Evolutionary conservation across 352 stramenopile species (phyloP).

Genomic region (Globisporangium cystogenes): DNA sequence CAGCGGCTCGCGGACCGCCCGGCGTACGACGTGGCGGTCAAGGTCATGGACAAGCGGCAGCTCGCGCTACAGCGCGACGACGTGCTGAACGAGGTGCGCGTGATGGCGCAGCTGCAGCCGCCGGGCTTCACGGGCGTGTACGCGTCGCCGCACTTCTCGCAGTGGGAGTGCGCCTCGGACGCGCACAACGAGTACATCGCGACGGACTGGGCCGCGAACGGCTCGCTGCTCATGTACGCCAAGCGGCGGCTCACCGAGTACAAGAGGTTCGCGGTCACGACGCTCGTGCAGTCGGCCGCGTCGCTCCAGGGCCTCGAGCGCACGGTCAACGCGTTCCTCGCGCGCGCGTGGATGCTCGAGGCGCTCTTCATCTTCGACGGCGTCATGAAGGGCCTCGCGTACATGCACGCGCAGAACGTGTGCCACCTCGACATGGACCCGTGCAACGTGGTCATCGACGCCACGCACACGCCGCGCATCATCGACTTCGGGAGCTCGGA

Average conservation of each 20-base stretch:
- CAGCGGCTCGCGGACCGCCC: constrained; percentile 13
- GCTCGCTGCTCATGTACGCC: constrained; percentile 60
- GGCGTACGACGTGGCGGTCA: constrained; percentile 61
- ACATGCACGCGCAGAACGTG: constrained; percentile 77
- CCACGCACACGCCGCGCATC: constrained; percentile 38
- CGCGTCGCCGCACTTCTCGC: constrained; percentile 54
- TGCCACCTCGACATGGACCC: constrained; percentile 77
- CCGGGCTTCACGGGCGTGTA: constrained; percentile 52
- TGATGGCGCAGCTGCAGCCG: constrained; percentile 73
- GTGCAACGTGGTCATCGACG: constrained; percentile 75
- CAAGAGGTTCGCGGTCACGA: constrained; percentile 55
- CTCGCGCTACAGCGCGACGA: constrained; percentile 68
- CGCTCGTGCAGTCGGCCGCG: constrained; percentile 47
- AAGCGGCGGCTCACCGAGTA: constrained; percentile 61
- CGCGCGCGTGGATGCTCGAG: constrained; percentile 67
- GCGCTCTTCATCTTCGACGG: constrained; percentile 58
- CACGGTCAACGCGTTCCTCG: constrained; percentile 51
- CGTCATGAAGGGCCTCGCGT: constrained; percentile 61
- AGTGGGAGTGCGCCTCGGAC: constrained; percentile 71
- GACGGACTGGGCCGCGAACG: constrained; percentile 68
- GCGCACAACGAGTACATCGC: constrained; percentile 75
- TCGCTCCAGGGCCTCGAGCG: constrained; percentile 39
- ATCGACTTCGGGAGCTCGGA: constrained; percentile 82
- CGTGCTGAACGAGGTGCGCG: constrained; percentile 71
- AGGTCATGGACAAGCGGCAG: constrained; percentile 70